These are phyloP conservation scores for Limnanthes douglasii DNA, from an alignment of 345 rosid genomes.

Conservation along the genomic window DNA sequence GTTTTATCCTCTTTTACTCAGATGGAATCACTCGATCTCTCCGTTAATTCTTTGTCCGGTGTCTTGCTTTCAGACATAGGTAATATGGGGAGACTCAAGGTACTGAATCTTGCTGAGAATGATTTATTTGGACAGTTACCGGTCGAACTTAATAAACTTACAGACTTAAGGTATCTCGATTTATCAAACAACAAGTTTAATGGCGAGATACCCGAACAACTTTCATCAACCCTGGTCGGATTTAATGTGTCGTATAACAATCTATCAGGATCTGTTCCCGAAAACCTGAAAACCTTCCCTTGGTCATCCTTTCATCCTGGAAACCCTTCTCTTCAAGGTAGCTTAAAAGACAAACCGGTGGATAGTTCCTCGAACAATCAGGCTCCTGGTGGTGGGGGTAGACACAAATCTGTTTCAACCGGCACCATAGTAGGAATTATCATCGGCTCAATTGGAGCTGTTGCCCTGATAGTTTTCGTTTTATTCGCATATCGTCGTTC, in stretches of 20 bases:
- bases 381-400: constrained; percentile 3
- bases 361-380: constrained; percentile 8
- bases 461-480: constrained; percentile 45
- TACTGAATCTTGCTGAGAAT: constrained; percentile 62
- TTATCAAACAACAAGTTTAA: constrained; percentile 59
- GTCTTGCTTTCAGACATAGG: constrained; percentile 51
- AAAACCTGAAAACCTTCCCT: constrained; percentile 30
- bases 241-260: constrained; percentile 76
- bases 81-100: constrained; percentile 31
- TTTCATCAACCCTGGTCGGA: constrained; percentile 34
- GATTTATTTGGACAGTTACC: constrained; percentile 58
- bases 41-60: constrained; percentile 54
- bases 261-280: constrained; percentile 54
- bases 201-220: constrained; percentile 54
- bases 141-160: constrained; percentile 54
- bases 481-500: constrained; percentile 58
- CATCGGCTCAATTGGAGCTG: constrained; percentile 57
- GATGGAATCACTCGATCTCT: constrained; percentile 86
- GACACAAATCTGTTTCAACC: constrained; percentile 26
- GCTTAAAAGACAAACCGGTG: constrained; percentile 10
- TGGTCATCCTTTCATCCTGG: constrained; percentile 62
- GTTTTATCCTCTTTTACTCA: constrained; percentile 23
- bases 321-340: constrained; percentile 31
- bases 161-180: constrained; percentile 56
- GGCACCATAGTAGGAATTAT: constrained; percentile 51